Evolutionary conservation across 2,329 filamentous ascomycete species (phyloP).

Genomic region (Sarocladium oryzae): DNA sequence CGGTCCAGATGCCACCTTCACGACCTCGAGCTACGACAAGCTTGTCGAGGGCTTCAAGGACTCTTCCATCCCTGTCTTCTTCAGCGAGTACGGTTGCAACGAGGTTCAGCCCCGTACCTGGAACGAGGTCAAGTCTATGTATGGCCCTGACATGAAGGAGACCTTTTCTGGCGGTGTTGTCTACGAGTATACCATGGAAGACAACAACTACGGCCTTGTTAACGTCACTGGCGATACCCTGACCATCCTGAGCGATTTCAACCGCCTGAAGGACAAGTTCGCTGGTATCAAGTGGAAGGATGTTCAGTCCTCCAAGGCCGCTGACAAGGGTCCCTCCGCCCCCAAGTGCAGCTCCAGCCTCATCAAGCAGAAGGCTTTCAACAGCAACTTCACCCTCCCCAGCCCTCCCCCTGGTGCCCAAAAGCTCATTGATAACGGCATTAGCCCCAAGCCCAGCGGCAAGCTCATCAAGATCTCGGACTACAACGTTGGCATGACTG

Average conservation of each 20-base stretch:
- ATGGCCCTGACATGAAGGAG: slow-evolving; percentile 61
- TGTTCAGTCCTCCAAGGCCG: slow-evolving; percentile 57
- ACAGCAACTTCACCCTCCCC: slow-evolving; percentile 73
- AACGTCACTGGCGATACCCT: slow-evolving; percentile 51
- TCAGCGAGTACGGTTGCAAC: slow-evolving; percentile 79
- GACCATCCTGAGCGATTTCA: slow-evolving; percentile 57
- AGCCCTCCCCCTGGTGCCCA: slow-evolving; percentile 59
- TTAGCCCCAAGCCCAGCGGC: slow-evolving; percentile 56
- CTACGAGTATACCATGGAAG: slow-evolving; percentile 73
- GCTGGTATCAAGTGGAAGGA: slow-evolving; percentile 63
- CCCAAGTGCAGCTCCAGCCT: slow-evolving; percentile 60
- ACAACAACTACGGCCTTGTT: slow-evolving; percentile 60
- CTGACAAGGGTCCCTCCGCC: slow-evolving; percentile 41
- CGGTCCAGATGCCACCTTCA: slow-evolving; percentile 51
- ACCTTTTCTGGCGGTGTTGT: slow-evolving; percentile 71
- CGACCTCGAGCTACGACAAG: slow-evolving; percentile 54
- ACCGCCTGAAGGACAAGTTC: slow-evolving; percentile 70
- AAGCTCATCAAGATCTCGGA: slow-evolving; percentile 63
- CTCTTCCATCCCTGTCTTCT: slow-evolving; percentile 69
- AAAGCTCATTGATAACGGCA: slow-evolving; percentile 69
- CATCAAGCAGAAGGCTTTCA: slow-evolving; percentile 64
- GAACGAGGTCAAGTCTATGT: slow-evolving; percentile 68
- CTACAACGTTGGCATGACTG: slow-evolving; percentile 47
- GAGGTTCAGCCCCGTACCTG: slow-evolving; percentile 63
- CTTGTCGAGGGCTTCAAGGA: slow-evolving; percentile 59